Evolutionary conservation across 202 grass and related monocot genomes (phyloP), one percentile per base, ranked within the genome.

Genomic region (Cymbopogon flexuosus): DNA sequence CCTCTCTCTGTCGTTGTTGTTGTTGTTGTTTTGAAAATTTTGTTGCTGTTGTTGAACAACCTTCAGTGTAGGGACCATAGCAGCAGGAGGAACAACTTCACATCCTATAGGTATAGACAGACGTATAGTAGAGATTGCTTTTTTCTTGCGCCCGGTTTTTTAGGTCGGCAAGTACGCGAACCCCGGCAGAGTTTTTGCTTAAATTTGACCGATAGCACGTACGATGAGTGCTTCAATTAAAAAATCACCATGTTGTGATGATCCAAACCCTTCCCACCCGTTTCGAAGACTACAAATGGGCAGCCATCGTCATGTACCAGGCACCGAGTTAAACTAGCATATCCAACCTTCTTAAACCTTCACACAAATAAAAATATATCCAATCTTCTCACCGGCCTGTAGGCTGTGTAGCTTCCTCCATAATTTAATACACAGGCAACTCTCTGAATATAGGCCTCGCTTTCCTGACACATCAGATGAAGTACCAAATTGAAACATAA

Each of bases 251-350:
- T 66, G 61, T 33, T 29, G 19, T 30, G 35, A n/a, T 68, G 46
- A 16, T 40, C 46, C 60, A 65, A 45, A 35, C 45, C 14, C 6
- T 43, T 22, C 19, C 10, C 13, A 12, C 22, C 22, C 65, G 51
- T 69, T 75, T 69, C 41, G 24, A 80, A 88, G 67, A 60, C 61
- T 68, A 88, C 81, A 84, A 84, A 81, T 46, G 5, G 45, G 27
- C 29, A 21, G 86, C 5, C 30, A 29, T 75, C 52, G 23, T 69
- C 54, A 62, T 71, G 68, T 72, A 33, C 43, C 2, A 31, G 5
- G 42, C 63, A 11, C 15, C 34, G 24, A 39, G 21, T 62, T 62
- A 79, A 68, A 68, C 14, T 88, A 84, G 41, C 15, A 34, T 47
- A 81, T 71, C 29, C 27, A 65, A 49, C 13, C 42, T 29, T 46